These are phyloP conservation scores for Barnettozyma sucrosica DNA, from an alignment of 805 yeast genomes.

Conservation along the genomic window DNA sequence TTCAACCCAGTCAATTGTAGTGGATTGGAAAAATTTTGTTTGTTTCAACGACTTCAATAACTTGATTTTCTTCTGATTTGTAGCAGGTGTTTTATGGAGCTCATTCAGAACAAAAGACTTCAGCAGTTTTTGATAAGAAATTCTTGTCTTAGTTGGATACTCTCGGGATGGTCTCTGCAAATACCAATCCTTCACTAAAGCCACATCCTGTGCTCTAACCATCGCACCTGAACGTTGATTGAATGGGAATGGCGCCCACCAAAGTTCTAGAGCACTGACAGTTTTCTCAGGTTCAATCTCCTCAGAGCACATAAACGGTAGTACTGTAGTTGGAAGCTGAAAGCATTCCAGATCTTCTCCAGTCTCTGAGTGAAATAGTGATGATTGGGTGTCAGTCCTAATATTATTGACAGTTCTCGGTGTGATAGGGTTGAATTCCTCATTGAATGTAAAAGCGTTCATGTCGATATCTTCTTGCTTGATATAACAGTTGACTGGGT, in stretches of 20 bases:
- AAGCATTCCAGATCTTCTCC: conserved; percentile 36
- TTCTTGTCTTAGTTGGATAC: conserved; percentile 69
- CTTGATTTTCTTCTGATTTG: conserved; percentile 45
- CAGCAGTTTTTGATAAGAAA: conserved; percentile 85
- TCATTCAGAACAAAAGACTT: conserved; percentile 70
- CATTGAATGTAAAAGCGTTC: conserved; percentile 53
- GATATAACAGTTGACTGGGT: conserved; percentile 49
- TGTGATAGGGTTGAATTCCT: conserved; percentile 51
- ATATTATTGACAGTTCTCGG: conserved; percentile 25
- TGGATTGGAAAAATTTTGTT: conserved; percentile 87
- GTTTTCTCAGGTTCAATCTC: conserved; percentile 41
- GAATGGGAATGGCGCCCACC: conserved; percentile 83
- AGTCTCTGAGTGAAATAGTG: conserved; percentile 21
- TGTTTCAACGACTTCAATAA: conserved; percentile 60
- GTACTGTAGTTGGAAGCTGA: conserved; percentile 35
- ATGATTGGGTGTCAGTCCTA: conserved; percentile 20
- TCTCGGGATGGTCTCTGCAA: conserved; percentile 55
- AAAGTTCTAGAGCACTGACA: conserved; percentile 57
- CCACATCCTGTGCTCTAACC: conserved; percentile 84
- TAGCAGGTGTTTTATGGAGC: conserved; percentile 43
- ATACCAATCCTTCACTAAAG: conserved; percentile 80
- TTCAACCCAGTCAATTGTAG: conserved; percentile 96
- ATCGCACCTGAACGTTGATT: conserved; percentile 66
- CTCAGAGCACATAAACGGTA: conserved; percentile 47
- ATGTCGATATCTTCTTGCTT: conserved; percentile 38